These are phyloP conservation scores for Coemansia javaensis DNA, from an alignment of 192 early-diverging fungal genomes.

Conservation along the genomic window DNA sequence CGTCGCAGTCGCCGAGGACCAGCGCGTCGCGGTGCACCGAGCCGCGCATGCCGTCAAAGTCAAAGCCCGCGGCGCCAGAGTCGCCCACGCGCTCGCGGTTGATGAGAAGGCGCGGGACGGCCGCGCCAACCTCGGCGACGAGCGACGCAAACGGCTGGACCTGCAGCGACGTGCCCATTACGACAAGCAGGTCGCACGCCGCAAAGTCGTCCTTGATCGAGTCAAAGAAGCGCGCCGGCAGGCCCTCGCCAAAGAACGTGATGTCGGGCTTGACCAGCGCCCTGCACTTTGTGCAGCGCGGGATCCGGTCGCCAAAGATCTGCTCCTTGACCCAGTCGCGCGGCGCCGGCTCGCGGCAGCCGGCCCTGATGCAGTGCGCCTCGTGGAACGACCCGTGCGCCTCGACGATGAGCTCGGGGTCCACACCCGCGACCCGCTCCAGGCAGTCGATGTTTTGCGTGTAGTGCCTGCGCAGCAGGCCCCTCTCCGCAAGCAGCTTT, in stretches of 20 bases:
- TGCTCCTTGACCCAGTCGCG: constrained; percentile 48
- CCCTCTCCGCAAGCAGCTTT: constrained; percentile 64
- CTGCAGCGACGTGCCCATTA: constrained; percentile 87
- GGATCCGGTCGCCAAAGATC: constrained; percentile 58
- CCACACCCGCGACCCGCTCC: constrained; percentile 79
- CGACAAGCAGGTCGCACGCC: constrained; percentile 80
- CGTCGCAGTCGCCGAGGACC: constrained; percentile 79
- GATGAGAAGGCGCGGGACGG: constrained; percentile 82
- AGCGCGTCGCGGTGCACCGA: constrained; percentile 68
- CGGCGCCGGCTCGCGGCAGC: constrained; percentile 39
- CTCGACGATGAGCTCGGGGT: constrained; percentile 69
- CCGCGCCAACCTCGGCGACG: constrained; percentile 57
- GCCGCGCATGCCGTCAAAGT: constrained; percentile 64
- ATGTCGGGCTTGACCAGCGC: constrained; percentile 89
- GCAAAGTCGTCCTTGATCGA: constrained; percentile 62
- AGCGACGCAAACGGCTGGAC: constrained; percentile 88
- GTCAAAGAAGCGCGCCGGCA: constrained; percentile 74
- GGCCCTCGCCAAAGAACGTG: constrained; percentile 90
- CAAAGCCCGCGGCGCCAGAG: constrained; percentile 59
- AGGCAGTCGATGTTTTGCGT: constrained; percentile 98
- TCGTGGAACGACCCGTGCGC: constrained; percentile 92
- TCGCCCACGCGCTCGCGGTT: constrained; percentile 81
- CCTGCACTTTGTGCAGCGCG: constrained; percentile 63
- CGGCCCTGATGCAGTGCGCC: constrained; percentile 63
- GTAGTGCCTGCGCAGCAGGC: constrained; percentile 73